Evolutionary conservation across 306 rosid genomes (phyloP).

Genomic region (Geum urbanum): DNA sequence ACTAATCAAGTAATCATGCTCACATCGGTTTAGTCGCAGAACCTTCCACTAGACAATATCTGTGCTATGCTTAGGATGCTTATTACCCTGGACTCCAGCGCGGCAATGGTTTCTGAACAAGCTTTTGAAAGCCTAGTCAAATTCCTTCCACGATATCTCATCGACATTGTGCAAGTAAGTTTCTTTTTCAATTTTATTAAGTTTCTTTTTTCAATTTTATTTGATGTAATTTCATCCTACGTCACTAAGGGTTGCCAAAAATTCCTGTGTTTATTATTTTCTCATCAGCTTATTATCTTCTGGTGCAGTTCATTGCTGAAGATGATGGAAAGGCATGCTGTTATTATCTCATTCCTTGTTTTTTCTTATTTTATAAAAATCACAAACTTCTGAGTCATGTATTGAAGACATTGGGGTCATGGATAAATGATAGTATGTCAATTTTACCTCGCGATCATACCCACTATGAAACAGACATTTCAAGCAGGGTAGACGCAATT

Average conservation of each 20-base stretch:
- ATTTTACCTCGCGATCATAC: conserved; percentile 21
- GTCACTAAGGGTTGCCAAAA: not conserved
- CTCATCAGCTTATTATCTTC: conserved; percentile 15
- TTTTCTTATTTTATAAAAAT: conserved; percentile 60
- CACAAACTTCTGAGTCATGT: conserved; percentile 53
- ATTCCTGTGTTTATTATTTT: not conserved
- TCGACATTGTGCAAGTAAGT: conserved; percentile 55
- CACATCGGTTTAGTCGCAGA: conserved; percentile 32
- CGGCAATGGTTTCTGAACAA: conserved; percentile 49
- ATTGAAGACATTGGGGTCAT: conserved; percentile 48
- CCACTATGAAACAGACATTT: conserved; percentile 25
- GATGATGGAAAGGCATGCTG: conserved; percentile 28
- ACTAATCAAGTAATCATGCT: conserved; percentile 14
- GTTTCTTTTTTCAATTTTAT: conserved; percentile 16
- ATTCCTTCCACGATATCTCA: conserved; percentile 53
- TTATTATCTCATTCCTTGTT: conserved; percentile 63
- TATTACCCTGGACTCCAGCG: conserved; percentile 48
- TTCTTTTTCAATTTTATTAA: conserved; percentile 25
- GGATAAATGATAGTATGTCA: conserved; percentile 30
- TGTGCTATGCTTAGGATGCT: conserved; percentile 72
- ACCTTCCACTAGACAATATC: conserved; percentile 55
- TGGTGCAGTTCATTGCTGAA: conserved; percentile 47
- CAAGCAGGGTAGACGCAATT: conserved; percentile 34
- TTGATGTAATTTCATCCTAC: no score
- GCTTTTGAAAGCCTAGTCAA: conserved; percentile 44